Conservation (phyloP, 2,329 filamentous ascomycete genomes). For the Keithomyces neogunnii region DNA sequence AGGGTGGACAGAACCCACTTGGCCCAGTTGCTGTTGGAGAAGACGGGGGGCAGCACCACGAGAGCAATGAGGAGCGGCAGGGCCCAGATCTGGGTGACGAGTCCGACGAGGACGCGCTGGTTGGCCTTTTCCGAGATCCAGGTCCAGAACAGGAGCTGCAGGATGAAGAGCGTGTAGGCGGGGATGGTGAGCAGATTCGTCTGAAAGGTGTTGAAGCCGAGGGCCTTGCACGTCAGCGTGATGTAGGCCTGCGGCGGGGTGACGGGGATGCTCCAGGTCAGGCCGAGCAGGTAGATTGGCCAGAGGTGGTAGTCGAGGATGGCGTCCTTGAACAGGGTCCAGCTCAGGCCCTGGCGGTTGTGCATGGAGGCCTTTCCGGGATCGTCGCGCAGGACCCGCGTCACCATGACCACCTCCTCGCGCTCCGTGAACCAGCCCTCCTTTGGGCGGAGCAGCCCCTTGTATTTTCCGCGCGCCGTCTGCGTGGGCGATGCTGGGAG, state of each 20-base stretch:
- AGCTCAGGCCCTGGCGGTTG: conserved; percentile 46
- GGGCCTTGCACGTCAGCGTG: conserved; percentile 37
- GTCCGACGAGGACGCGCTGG: conserved; percentile 27
- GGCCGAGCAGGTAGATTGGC: conserved; percentile 42
- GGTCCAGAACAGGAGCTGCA: conserved; percentile 33
- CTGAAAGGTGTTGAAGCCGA: conserved; percentile 44
- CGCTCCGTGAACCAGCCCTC: conserved; percentile 47
- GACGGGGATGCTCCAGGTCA: conserved; percentile 38
- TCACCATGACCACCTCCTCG: conserved; percentile 50
- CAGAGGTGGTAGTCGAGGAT: conserved; percentile 47
- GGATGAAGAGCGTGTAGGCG: conserved; percentile 28
- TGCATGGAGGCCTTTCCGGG: conserved; percentile 45
- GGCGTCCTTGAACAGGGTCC: conserved; percentile 36
- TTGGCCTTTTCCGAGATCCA: conserved; percentile 36
- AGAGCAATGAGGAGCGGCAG: conserved; percentile 44
- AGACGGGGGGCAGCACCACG: conserved; percentile 16
- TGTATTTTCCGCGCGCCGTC: conserved; percentile 7
- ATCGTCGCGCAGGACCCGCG: conserved; percentile 46
- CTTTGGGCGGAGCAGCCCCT: conserved; percentile 17
- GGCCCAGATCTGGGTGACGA: conserved; percentile 42
- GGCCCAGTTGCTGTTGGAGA: conserved; percentile 18
- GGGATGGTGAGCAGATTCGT: conserved; percentile 45
- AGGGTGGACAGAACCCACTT: conserved; percentile 23
- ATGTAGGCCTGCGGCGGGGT: conserved; percentile 40
- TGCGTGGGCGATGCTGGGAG: conserved; percentile 7